Base-by-base conservation (phyloP, 2,329 filamentous ascomycete genomes). In the Colletotrichum graminicola region DNA sequence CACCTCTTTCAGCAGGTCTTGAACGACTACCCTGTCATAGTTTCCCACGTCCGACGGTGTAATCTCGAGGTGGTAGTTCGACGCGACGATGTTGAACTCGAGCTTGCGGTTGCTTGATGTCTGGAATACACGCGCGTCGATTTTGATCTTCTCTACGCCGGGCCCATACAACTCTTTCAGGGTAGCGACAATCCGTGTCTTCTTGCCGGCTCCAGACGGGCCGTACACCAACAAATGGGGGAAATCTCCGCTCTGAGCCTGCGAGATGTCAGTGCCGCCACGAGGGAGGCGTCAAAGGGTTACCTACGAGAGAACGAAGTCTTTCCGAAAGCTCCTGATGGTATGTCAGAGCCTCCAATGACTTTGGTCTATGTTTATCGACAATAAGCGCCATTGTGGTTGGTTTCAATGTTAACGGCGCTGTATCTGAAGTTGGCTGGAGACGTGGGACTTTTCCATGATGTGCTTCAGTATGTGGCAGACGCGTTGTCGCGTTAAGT, bases 141-240 rank as follows among this genome's bases (percentile, higher is more conserved):
- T 98, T 85, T 98, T 98, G 87, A 99, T 99, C 87, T 98, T 98
- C 79, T 99, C 97, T n/a, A 97, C 96, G 54, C 96, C 95, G 0
- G 95, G 92, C 0, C 96, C 96, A 81, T 96, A 99, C 10, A 99
- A 88, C 79, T 98, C 95, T 81, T 97, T 97, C 4, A 99, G 85
- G 0, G 95, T 98, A 21, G 96, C 95, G 23, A 98, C 94, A 75
- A 98, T 97, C 54, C 96, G 92, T 1, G 96, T 99, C 84, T 99
- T 99, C 82, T 99, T 99, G 75, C 96, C 96, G 6, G 96, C 96
- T 43, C 96, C 96, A 0, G 95, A 98, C 1, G 96, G 96, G 0
- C 96, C 96, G 80, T 98, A 99, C 74, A 99, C 93, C 73, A 99
- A 93, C 57, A 99, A 91, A 83, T 99, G 97, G 61, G 96, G 96